These are phyloP conservation scores for Pseudofabraea citricarpa DNA, from an alignment of 2,329 filamentous ascomycete species.

Conservation along the genomic window DNA sequence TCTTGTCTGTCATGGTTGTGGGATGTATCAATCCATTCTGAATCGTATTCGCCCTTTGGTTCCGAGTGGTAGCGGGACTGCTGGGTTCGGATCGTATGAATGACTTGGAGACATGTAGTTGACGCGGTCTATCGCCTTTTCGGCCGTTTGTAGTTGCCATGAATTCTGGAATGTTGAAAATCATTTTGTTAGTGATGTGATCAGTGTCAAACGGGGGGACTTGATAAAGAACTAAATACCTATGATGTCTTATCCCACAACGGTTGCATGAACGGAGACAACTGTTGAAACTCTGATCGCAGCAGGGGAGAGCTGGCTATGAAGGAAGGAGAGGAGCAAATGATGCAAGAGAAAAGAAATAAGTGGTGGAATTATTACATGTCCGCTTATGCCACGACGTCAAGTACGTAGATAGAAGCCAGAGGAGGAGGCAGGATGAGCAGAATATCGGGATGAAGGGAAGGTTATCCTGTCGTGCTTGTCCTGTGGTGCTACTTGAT, in stretches of 20 bases:
- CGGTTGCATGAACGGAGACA: constrained; percentile 23
- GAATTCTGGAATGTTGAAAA: constrained; percentile 25
- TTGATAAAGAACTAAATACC: constrained; percentile 11
- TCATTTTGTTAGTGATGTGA: constrained; percentile 23
- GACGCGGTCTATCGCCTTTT: constrained; percentile 25
- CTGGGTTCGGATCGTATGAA: constrained; percentile 30
- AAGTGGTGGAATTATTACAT: constrained; percentile 16
- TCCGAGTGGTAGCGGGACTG: constrained; percentile 15
- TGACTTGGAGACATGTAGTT: constrained; percentile 31
- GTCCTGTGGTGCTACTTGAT: no score
- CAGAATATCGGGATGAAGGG: no score
- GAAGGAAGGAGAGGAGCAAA: constrained; percentile 9
- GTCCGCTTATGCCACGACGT: constrained; percentile 6
- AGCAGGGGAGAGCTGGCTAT: constrained; percentile 18
- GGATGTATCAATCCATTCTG: constrained; percentile 22
- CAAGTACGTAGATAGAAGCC: background rate
- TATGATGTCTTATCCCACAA: constrained; percentile 12
- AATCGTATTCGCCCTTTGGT: constrained; percentile 24
- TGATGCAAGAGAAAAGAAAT: constrained; percentile 9
- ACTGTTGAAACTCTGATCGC: constrained; percentile 23
- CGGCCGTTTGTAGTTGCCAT: constrained; percentile 23
- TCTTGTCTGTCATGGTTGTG: constrained; percentile 11
- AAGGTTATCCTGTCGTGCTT: no score
- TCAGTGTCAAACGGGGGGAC: constrained; percentile 9
- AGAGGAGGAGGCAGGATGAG: background rate